Percentiles rank a stretch among this genome's conserved stretches.
Conservation (phyloP, 768 basidiomycete species). For the Suillus sp. region DNA sequence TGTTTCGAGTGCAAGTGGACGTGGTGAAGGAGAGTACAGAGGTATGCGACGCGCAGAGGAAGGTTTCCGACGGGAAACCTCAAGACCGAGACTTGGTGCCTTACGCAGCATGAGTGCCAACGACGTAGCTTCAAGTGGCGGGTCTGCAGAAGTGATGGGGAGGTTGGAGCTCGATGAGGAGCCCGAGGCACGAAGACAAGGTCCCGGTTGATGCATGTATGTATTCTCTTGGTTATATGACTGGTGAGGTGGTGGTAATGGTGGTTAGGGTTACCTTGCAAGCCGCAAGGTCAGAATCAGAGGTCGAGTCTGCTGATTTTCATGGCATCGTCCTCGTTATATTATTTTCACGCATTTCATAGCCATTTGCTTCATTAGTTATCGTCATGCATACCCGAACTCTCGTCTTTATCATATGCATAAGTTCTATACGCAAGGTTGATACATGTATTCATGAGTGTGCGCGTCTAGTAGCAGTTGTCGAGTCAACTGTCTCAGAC, state of each 20-base stretch:
- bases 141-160: conserved; percentile 40
- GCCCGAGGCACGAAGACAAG: conserved; percentile 14
- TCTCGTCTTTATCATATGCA: conserved; percentile 9
- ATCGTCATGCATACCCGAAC: conserved; percentile 11
- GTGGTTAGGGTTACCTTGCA: background rate
- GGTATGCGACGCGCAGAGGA: background rate
- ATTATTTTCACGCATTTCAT: conserved; percentile 11
- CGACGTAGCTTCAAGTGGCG: conserved; percentile 26
- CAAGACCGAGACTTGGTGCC: conserved; percentile 33
- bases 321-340: conserved; percentile 3
- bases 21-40: conserved; percentile 12
- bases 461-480: background rate
- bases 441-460: background rate
- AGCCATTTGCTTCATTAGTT: conserved; percentile 3
- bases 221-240: background rate
- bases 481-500: background rate
- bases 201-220: background rate
- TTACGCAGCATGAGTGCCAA: conserved; percentile 32
- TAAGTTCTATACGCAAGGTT: conserved; percentile 8
- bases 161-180: conserved; percentile 38
- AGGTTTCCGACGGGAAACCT: background rate
- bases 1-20: conserved; percentile 12
- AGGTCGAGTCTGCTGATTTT: conserved; percentile 1
- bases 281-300: background rate
- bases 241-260: background rate